Evolutionary conservation across 2,329 filamentous ascomycete species (phyloP), one percentile per base, ranked within the genome.

Genomic region (Colletotrichum incanum): DNA sequence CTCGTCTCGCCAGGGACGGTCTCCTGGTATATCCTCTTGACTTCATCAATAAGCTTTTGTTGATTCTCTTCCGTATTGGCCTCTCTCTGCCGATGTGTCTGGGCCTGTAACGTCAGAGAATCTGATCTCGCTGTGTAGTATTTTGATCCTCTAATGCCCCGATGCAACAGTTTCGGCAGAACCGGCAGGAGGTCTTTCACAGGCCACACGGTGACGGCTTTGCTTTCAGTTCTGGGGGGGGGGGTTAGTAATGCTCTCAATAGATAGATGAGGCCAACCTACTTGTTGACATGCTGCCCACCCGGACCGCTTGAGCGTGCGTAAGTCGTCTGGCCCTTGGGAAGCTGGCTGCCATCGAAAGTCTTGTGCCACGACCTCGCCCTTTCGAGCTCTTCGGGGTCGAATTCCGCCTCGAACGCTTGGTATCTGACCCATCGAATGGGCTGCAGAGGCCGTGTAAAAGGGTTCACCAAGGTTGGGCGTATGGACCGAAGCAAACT

Each of bases 241-340:
- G 11, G 26, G 8, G 34, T 72, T 37, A 72, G 60, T 11, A 26
- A 20, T n/a, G 41, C 8, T 14, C 3, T 26, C 28, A 20, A 26
- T 14, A 14, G 16, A 34, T 11, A 18, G 45, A 26, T 7, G 16
- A 43, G 28, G 41, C 14, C 14, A 37, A 78, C 85, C 65, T 76
- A 91, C 89, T 91, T 91, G 77, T 91, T 91, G 41, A 91, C 89
- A 76, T 91, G 88, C 75, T 91, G 89, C 2, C 89, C 89, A 16
- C 89, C 89, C 2, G 89, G 89, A 0, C 89, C 89, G 75, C 88
- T 90, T 3, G 89, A 90, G n/a, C 89, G 84, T 2, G 89, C 85
- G 77, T 85, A 91, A 14, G 81, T 85, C 6, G 87, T 90, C 55
- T 79, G 85, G 11, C 88, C 89, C 65, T 80, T 83, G 18, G 89